Base-by-base conservation (phyloP, 2,329 filamentous ascomycete species). In the Ceratocystis papillata region DNA sequence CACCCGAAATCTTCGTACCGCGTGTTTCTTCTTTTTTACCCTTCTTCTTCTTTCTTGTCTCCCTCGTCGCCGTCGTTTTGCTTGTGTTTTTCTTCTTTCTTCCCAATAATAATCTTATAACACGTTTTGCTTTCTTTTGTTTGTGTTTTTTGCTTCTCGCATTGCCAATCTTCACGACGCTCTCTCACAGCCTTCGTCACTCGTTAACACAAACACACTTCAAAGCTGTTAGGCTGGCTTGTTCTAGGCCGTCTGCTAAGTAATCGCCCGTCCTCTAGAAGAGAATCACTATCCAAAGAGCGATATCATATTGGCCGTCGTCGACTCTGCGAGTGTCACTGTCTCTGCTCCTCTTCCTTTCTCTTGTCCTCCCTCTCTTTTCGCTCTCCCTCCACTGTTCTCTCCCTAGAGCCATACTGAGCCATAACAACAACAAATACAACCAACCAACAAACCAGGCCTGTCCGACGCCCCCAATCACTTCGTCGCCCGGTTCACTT, bases 161-260 rank as follows among this genome's bases (percentile, higher is more conserved):
- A 33, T 33, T 59, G 53, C 20, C 53, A n/a, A 30, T 59, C 53
- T 33, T 37, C 53, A 59, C 48, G 48, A 53, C 25, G 25, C 48
- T 41, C 37, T 12, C 37, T 41, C 37, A 12, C 37, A 12, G 37
- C 37, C 37, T 41, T 41, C 37, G 37, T 41, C 37, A 41, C 37
- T 41, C 37, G 37, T 41, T 41, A 41, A 15, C 48, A 50, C 46
- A 53, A 20, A 53, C 48, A 53, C 48, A 53, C 48, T 12, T 8
- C 8, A 53, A 53, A 25, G 48, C 48, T 25, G 1, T 25, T 2
- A 10, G n/a, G 28, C 30, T 59, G 28, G 55, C 55, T 59, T 59
- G 28, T n/a, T 57, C 55, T 53, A 25, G 37, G 10, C 3, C 37
- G 10, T 12, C 37, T 15, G 37, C 12, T 12, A 41, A 41, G 37